Evolutionary conservation across 768 basidiomycete species (phyloP), one percentile per base, ranked within the genome.

Genomic region (Pulveroboletus frians): DNA sequence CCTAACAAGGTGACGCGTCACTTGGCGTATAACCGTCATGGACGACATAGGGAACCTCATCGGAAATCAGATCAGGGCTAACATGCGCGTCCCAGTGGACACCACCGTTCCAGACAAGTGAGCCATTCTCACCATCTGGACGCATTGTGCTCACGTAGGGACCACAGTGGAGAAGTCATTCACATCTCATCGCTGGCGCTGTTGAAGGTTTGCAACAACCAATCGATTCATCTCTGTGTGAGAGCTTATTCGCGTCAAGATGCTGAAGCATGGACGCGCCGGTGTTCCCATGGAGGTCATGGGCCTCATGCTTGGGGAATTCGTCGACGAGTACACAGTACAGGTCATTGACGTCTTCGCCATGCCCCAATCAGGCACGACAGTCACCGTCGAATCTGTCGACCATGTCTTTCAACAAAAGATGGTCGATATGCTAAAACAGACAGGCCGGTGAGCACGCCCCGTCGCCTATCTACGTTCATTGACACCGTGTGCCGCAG

Each of bases 261-360:
- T 99, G 96, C 74, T 99, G 52, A 99, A 99, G 71, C 96, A 99
- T 62, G 96, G 96, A 18, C 86, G 96, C 46, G 94, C 96, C 35
- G 96, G 95, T 51, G 96, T 99, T 23, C 96, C 96, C 9, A 93
- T 98, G 89, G 96, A 99, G 72, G 95, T 98, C 57, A 98, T 99
- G 95, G 90, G 91, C 53, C 81, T 93, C 34, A 94, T 97, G 91
- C 77, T 98, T 20, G 94, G 95, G 13, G 93, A 96, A 67, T 98
- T 98, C 58, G 91, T 98, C 40, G 96, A 99, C 73, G 96, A 98
- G 65, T 95, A 95, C 75, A 88, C 87, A 4, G 84, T 95, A 39
- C 85, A 92, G 69, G 88, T 92, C 37, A 85, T 94, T 67, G 95
- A 98, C 65, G 95, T 97, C 53, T 98, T 97, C 61, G 95, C 95